phyloP scores from a whole-genome alignment of 2,329 filamentous ascomycete genomes.

The Paracoccidioides brasiliensis region DNA sequence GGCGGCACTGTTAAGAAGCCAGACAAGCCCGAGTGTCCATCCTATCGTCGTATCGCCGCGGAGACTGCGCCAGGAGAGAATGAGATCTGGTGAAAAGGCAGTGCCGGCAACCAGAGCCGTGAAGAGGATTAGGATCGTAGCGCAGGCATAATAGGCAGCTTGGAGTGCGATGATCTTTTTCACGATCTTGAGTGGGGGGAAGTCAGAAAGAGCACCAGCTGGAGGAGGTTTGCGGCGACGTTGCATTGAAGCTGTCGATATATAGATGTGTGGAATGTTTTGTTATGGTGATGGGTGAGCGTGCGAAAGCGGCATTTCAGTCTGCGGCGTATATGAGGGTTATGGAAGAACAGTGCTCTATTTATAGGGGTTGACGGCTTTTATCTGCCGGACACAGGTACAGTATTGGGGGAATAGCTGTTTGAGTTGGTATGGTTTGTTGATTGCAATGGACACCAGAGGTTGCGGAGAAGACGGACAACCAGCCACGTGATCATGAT shows the following conservation, averaged over 20 bases:
- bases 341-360: neutral
- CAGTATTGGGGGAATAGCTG: too few relatives aligned
- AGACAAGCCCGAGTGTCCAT: conserved; percentile 56
- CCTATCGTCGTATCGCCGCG: conserved; percentile 56
- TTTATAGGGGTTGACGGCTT: neutral
- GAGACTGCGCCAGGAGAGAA: conserved; percentile 51
- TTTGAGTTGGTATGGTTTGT: too few relatives aligned
- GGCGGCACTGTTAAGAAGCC: conserved; percentile 52
- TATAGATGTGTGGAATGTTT: neutral
- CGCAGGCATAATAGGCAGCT: conserved; percentile 49
- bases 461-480: too few relatives aligned
- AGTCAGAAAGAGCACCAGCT: conserved; percentile 52
- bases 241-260: conserved; percentile 28
- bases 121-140: conserved; percentile 51
- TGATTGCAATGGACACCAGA: too few relatives aligned
- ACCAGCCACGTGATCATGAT: too few relatives aligned
- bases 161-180: conserved; percentile 54
- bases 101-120: conserved; percentile 53
- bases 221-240: conserved; percentile 49
- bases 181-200: conserved; percentile 53
- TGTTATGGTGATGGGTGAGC: neutral
- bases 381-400: too few relatives aligned
- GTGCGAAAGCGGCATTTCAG: neutral
- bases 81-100: conserved; percentile 43
- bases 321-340: neutral